Evolutionary conservation across 2,329 filamentous ascomycete species (phyloP).

Genomic region (Cladophialophora carrionii): DNA sequence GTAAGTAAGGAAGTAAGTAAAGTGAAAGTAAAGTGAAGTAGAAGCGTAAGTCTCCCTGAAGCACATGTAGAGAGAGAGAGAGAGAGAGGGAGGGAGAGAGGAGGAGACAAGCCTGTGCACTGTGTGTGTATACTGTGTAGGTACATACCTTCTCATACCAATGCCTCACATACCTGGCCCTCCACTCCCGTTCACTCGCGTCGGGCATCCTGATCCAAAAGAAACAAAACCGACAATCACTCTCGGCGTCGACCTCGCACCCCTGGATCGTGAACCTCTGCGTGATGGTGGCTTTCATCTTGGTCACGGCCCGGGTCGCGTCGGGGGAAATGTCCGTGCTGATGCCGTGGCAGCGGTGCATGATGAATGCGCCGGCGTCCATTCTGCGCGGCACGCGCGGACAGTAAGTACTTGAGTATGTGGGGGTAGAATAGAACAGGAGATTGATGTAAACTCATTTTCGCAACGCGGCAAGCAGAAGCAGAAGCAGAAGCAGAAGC

Average conservation of each 20-base stretch:
- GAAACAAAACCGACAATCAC: conserved; percentile 37
- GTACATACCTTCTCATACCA: conserved; percentile 55
- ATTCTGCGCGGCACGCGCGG: conserved; percentile 43
- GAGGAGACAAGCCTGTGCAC: no score
- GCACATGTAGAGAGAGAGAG: no score
- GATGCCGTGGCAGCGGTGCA: conserved; percentile 60
- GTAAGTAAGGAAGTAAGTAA: no score
- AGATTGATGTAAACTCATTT: no score
- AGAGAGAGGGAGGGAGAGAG: no score
- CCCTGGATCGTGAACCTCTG: conserved; percentile 50
- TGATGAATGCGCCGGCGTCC: conserved; percentile 58
- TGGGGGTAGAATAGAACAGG: background rate
- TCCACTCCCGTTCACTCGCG: conserved; percentile 29
- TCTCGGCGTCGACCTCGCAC: conserved; percentile 34
- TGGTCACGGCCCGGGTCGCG: conserved; percentile 52
- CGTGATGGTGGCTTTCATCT: conserved; percentile 61
- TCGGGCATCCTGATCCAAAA: conserved; percentile 30
- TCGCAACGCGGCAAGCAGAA: no score
- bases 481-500: no score
- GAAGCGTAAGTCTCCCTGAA: no score
- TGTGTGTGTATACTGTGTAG: no score
- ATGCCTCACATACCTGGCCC: conserved; percentile 49
- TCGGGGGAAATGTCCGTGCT: conserved; percentile 50
- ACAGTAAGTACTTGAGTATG: no score
- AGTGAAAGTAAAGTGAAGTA: no score